These are phyloP conservation scores for Tephrocybe sp. DNA, from an alignment of 768 basidiomycete species.

Conservation along the genomic window DNA sequence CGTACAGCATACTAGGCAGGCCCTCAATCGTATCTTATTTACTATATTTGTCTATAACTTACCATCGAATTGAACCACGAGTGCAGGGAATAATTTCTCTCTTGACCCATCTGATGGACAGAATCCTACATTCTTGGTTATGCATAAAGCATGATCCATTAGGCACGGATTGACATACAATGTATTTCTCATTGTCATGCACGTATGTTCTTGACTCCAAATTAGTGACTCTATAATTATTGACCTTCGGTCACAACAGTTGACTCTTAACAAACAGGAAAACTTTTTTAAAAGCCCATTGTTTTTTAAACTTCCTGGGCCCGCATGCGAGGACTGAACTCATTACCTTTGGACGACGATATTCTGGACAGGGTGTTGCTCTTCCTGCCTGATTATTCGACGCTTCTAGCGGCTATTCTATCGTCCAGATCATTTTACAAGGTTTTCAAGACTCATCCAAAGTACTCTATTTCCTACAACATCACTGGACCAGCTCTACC, in stretches of 20 bases:
- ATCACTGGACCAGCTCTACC: slow-evolving; percentile 27
- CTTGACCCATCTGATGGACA: too few relatives aligned
- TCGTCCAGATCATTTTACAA: slow-evolving; percentile 28
- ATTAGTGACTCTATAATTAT: background rate
- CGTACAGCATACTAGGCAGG: too few relatives aligned
- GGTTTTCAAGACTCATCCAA: slow-evolving; percentile 25
- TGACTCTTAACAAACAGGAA: background rate
- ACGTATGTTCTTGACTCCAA: background rate
- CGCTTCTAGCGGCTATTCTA: slow-evolving; percentile 22
- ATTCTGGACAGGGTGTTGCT: slow-evolving; percentile 27
- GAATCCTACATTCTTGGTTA: slow-evolving; percentile 48
- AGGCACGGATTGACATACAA: slow-evolving; percentile 48
- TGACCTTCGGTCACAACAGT: background rate
- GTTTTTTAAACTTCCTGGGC: background rate
- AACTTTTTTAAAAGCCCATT: background rate
- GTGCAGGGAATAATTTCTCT: too few relatives aligned
- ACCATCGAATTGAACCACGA: too few relatives aligned
- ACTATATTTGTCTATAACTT: too few relatives aligned
- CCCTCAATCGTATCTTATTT: too few relatives aligned
- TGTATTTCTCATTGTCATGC: slow-evolving; percentile 93
- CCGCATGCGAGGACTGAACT: slow-evolving; percentile 14
- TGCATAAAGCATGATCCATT: background rate
- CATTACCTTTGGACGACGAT: slow-evolving; percentile 26
- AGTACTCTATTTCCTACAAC: slow-evolving; percentile 26
- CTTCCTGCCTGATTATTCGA: slow-evolving; percentile 24